A percentile compares a stretch with the other conserved stretches of the same genome.
Evolutionary conservation across 495 filamentous ascomycete genomes (phyloP).

Genomic region (Elasticomyces elasticus): DNA sequence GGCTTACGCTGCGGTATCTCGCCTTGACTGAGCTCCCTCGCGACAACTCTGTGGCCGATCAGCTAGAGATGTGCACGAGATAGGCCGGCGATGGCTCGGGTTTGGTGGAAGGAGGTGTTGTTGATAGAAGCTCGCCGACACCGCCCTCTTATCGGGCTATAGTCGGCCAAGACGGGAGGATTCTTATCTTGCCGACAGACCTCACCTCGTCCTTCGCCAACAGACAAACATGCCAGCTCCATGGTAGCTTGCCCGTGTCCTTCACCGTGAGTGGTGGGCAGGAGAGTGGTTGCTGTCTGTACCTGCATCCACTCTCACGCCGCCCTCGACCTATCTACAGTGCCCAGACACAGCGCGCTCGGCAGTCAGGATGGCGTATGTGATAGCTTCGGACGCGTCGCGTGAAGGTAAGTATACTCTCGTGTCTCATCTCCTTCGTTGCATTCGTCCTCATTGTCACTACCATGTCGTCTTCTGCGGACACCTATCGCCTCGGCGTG

Average conservation of each 20-base stretch:
- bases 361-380: not conserved
- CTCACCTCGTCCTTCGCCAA: not conserved
- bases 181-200: too few species aligned
- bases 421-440: not conserved
- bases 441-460: not conserved
- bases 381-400: not conserved
- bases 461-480: not conserved
- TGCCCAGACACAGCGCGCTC: not conserved
- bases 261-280: not conserved
- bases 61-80: too few species aligned
- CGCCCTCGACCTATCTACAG: not conserved
- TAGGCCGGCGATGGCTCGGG: not conserved
- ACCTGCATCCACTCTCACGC: not conserved
- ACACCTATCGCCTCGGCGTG: constrained; percentile 9
- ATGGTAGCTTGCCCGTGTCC: not conserved
- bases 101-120: not conserved
- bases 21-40: too few species aligned
- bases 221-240: not conserved
- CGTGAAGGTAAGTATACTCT: not conserved
- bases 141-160: not conserved
- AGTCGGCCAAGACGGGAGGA: not conserved
- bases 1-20: too few species aligned
- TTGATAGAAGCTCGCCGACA: not conserved
- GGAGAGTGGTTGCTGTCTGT: not conserved
- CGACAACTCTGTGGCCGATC: too few species aligned